Evolutionary conservation across 2,329 filamentous ascomycete genomes (phyloP), one percentile per base, ranked within the genome.

Genomic region (Fonsecaea monophora): DNA sequence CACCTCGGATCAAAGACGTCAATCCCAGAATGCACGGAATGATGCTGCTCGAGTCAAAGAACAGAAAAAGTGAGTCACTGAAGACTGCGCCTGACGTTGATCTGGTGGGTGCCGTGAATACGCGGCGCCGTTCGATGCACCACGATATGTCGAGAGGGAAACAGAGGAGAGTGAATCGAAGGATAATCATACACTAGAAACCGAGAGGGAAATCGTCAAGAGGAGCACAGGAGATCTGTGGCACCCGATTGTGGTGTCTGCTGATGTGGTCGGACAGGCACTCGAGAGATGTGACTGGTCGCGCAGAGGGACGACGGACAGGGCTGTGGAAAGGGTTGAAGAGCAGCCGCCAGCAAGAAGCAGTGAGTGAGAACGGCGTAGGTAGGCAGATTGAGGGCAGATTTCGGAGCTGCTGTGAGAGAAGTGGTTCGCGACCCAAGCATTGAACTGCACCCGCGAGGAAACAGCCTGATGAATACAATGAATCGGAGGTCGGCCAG

Each of bases 381-480:
- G 53, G 50, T 21, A 21, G 56, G 67, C 54, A 60, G 67, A 66
- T 62, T 55, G 61, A 48, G 38, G 64, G 64, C 67, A 57, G 67
- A 69, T 35, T 65, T 50, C 25, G 30, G 42, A 38, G 25, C 59
- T 38, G 40, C 21, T 48, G 56, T 55, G 45, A 35, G 62, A 37
- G 18, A n/a, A 21, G 32, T 57, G 13, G 54, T 37, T 48, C 48
- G 35, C 53, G 45, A 57, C 35, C 25, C 50, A 38, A 53, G 38
- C 25, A 8, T 10, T 15, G 61, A 12, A 25, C 30, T 30, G 38
- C 53, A 18, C 21, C 48, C 18, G 18, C 34, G 12, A 40, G n/a
- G 32, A 53, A 45, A 60, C 45, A 64, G 62, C 45, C 45, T 56
- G 45, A 58, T 50, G 53, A 35, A 34, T 38, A 40, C 48, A 34